Base-by-base conservation (phyloP, 352 stramenopile genomes). In the Phytophthora cryptogea region DNA sequence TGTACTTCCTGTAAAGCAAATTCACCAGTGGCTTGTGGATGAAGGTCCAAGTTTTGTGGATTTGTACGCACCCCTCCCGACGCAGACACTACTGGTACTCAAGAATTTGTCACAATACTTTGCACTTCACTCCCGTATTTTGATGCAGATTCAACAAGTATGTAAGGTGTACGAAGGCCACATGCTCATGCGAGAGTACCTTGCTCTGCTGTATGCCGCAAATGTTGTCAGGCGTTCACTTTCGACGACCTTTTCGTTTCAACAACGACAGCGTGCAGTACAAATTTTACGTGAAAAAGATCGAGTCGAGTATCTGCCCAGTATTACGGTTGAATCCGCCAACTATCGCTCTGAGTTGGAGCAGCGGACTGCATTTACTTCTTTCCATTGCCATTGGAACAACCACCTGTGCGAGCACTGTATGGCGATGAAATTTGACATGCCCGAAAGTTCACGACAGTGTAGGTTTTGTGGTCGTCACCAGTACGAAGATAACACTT, bases 331-430 rank as follows among this genome's bases (percentile, higher is more conserved):
- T 7, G 10, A 35, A 44, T 11, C 20, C n/a, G 46, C 1, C 16
- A 51, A 56, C 16, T n/a, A 36, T 13, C n/a, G 23, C 26, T 11
- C 6, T 8, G 27, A 27, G 27, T 14, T 27, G 20, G 46, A 62
- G 20, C 28, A 20, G 3, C 51, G 42, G 30, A 28, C 52, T 26
- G 39, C 61, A 10, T 88, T 84, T 36, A 77, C 60, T 8, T 56
- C 42, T 0, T 88, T 88, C 32, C 74, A 88, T 37, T 84, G 59
- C 10, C 33, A 74, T 10, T 76, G 66, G 68, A 79, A 69, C 8
- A 28, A 45, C 7, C 71, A 79, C 35, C 46, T 88, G 16, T 88
- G 78, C 28, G 66, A 83, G 33, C 53, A 73, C 2, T 88, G 76
- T 49, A 30, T 88, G 16, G 52, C 58, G 4, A 44, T 83, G 28